Conservation (phyloP, 805 yeast species). For the Metschnikowia sp. region DNA sequence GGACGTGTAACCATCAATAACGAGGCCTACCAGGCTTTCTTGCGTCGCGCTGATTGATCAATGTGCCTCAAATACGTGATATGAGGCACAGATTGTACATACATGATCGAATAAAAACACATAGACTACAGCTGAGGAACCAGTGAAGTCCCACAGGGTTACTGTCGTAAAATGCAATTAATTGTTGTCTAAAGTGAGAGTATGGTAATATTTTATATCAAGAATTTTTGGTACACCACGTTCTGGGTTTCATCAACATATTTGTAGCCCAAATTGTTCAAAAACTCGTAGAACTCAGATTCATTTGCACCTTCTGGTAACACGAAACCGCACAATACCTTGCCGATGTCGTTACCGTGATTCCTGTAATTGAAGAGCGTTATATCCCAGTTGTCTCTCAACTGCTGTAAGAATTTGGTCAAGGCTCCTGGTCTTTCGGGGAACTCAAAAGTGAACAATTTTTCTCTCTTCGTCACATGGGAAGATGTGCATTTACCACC, state of each 20-base stretch:
- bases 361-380: slow-evolving; percentile 95
- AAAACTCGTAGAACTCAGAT: slow-evolving; percentile 61
- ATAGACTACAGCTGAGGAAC: no score
- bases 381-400: slow-evolving; percentile 83
- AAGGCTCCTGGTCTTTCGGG: slow-evolving; percentile 98
- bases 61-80: slow-evolving; percentile 1
- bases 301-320: slow-evolving; percentile 69
- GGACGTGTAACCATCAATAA: slow-evolving; percentile 78
- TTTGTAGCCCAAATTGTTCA: slow-evolving; percentile 70
- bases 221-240: slow-evolving; percentile 76
- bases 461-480: slow-evolving; percentile 60
- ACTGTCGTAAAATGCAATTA: not conserved
- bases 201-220: slow-evolving; percentile 26
- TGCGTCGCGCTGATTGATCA: slow-evolving; percentile 36
- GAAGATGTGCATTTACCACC: slow-evolving; percentile 74
- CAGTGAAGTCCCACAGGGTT: not conserved
- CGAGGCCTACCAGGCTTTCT: slow-evolving; percentile 86
- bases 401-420: slow-evolving; percentile 66
- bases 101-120: not conserved
- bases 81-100: no score
- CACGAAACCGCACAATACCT: slow-evolving; percentile 84
- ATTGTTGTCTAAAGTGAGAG: not conserved
- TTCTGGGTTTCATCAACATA: slow-evolving; percentile 82
- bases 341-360: slow-evolving; percentile 93
- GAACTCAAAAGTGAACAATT: slow-evolving; percentile 81